phyloP scores from a whole-genome alignment of 768 basidiomycete species.

The Psilocybe tampanensis region DNA sequence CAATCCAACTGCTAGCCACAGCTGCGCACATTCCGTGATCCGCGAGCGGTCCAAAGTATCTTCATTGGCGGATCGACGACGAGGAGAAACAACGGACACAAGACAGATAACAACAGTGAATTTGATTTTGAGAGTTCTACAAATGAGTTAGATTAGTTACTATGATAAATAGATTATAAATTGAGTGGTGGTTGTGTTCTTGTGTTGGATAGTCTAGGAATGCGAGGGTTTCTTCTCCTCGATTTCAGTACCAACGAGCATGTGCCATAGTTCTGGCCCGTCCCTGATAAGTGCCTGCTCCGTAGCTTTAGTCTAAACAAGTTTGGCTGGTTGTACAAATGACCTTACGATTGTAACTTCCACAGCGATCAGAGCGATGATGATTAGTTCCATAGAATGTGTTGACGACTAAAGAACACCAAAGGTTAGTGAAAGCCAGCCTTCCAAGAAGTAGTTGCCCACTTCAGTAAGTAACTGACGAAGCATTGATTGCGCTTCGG shows the following conservation, averaged over 20 bases:
- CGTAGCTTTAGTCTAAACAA: conserved; percentile 2
- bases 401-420: conserved; percentile 66
- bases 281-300: conserved; percentile 75
- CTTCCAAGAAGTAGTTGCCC: conserved; percentile 11
- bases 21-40: too few species aligned
- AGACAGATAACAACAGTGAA: too few species aligned
- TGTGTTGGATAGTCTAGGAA: not conserved
- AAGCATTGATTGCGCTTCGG: conserved; percentile 87
- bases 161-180: too few species aligned
- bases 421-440: not conserved
- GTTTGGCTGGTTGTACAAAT: not conserved
- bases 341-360: conserved; percentile 86
- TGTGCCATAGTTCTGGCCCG: conserved; percentile 75
- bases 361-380: conserved; percentile 92
- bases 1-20: not conserved
- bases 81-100: too few species aligned
- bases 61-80: not conserved
- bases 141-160: too few species aligned
- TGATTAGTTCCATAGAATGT: conserved; percentile 94
- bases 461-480: conserved; percentile 90
- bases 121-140: too few species aligned
- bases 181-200: too few species aligned
- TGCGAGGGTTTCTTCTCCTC: conserved; percentile 22
- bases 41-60: not conserved
- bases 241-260: conserved; percentile 37